Evolutionary conservation across 1,139 yeast genomes (phyloP), one percentile per base, ranked within the genome.

Genomic region (Yamadazyma membranifaciens): DNA sequence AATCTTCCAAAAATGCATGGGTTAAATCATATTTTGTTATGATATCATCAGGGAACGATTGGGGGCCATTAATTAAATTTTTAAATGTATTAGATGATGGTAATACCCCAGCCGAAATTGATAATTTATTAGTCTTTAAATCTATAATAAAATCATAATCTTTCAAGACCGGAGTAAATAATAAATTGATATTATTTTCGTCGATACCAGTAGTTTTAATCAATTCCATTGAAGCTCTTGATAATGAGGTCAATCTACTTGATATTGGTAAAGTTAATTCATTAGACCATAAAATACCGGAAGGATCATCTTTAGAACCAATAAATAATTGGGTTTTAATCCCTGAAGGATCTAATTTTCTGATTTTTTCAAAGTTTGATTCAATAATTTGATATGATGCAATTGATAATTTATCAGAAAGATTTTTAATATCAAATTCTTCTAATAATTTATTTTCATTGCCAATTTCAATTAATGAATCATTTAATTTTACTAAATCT

Each of bases 231-330:
- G 94, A 92, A 26, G 85, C 89, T 50, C 89, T 79, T 1, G 97
- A 80, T 46, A 92, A 73, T 0, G 95, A 92, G 0, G 98, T 91
- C 48, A 91, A 67, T 65, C 98, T 80, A 16, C 91, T 77, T 2
- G 96, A 91, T 43, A 89, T 82, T 9, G 95, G 91, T 40, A 88
- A 69, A 12, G 84, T 80, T 33, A 83, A 65, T 40, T 76, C 76
- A 47, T 79, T 77, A 2, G 96, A 80, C 92, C 96, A 92, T 45
- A 86, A 60, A 29, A 82, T 80, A 38, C 98, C 98, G 11, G 92
- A 78, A 10, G 82, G 80, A 55, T 92, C 98, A 46, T 81, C 83
- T 55, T 80, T 82, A 1, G 95, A 78, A 0, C 85, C 96, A 48
- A 92, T 78, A 52, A 88, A 89, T 56, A 84, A 78, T 50, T 92